A percentile compares a stretch with the other conserved stretches of the same genome.
phyloP scores from a whole-genome alignment of 2,329 filamentous ascomycete genomes.

The Zasmidium cellare region DNA sequence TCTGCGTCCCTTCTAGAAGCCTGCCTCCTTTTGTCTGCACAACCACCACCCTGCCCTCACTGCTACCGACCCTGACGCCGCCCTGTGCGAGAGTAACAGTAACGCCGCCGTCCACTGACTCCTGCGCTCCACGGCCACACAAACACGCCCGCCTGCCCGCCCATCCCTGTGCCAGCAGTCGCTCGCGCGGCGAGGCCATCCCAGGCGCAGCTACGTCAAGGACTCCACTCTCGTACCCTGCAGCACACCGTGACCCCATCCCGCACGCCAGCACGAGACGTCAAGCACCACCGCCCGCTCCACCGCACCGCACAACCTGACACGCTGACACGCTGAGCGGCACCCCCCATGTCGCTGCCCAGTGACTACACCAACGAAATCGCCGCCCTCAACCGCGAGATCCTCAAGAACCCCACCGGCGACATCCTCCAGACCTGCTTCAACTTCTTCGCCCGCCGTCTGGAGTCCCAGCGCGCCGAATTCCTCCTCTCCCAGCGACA shows the following conservation, averaged over 20 bases:
- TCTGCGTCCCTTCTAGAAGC: slow-evolving; percentile 7
- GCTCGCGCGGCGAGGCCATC: slow-evolving; percentile 3
- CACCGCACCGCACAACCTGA: not conserved
- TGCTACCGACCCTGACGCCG: not conserved
- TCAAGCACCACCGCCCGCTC: not conserved
- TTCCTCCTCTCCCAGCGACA: slow-evolving; percentile 53
- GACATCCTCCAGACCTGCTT: slow-evolving; percentile 71
- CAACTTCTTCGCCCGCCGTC: slow-evolving; percentile 66
- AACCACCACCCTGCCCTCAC: not conserved
- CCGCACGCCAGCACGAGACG: not conserved
- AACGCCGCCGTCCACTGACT: not conserved
- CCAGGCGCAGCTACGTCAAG: slow-evolving; percentile 7
- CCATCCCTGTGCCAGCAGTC: not conserved
- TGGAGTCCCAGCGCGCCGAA: slow-evolving; percentile 64
- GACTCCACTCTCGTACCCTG: slow-evolving; percentile 7
- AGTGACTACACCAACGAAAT: slow-evolving; percentile 62
- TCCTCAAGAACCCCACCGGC: slow-evolving; percentile 58
- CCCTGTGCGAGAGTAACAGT: not conserved
- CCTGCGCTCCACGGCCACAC: not conserved
- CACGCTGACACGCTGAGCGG: not conserved
- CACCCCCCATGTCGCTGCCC: slow-evolving; percentile 43
- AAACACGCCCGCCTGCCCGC: not conserved
- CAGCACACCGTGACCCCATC: not conserved
- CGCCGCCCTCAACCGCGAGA: slow-evolving; percentile 62
- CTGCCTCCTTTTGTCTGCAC: not conserved